Evolutionary conservation across 164 flowering plant species (phyloP), one percentile per base, ranked within the genome.

Genomic region (Umbilicus rupestris): DNA sequence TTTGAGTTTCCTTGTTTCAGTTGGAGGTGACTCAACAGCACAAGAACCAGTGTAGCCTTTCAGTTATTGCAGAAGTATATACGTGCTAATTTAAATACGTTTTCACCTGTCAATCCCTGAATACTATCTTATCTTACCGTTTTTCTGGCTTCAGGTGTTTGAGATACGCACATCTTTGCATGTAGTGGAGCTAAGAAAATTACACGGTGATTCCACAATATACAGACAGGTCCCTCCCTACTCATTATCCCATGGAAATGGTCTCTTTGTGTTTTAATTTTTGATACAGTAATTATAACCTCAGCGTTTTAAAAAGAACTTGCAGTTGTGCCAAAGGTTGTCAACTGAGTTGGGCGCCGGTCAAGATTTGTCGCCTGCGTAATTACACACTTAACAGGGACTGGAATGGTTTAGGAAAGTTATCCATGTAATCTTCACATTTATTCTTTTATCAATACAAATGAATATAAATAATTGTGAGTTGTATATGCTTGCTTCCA

Each of bases 131-230:
- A 11, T 3, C 10, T 16, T 7, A 30, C 3, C 37, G 3, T 1
- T 12, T 29, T 16, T 26, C 26, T 39, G 1, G 39, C 22, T 68
- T 31, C 88, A 91, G 98, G 89, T 94, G 39, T 82, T 89, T 70
- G 95, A 89, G 83, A 85, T 94, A 39, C 88, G 83, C 66, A 79
- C 95, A 52, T 80, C 93, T 29, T 62, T 94, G 45, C 78, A 78
- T 74, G 99, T 94, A 31, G 96, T 94, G 64, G 99, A 94, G 77
- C 68, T 94, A 47, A 82, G 86, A 79, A 94, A 94, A 79, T 78
- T 89, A 22, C 73, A 72, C 62, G 99, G 99, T 41, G 99, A 94
- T 80, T 29, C 88, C 16, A 65, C 80, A 26, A 67, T 79, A 30
- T 94, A 94, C 66, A 84, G 92, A 87, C 87, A 90, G 90, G 98